These are phyloP conservation scores for Fragaria ananassa DNA, from an alignment of 306 rosid genomes.

Conservation along the genomic window DNA sequence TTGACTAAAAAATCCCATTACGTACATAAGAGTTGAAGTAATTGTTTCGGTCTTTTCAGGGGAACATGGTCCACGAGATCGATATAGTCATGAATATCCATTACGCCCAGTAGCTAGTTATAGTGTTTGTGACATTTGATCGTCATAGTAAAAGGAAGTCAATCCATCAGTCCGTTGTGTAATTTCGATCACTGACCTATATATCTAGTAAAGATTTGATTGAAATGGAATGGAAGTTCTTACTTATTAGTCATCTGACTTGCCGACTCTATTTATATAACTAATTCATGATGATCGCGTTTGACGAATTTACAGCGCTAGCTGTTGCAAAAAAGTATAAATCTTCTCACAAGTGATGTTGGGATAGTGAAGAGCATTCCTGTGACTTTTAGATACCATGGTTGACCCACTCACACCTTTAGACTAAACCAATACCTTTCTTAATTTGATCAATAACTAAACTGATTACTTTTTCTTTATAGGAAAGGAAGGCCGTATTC, in stretches of 20 bases:
- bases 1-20: background rate
- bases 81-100: background rate
- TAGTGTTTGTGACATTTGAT: background rate
- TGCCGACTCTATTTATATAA: conserved; percentile 21
- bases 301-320: conserved; percentile 14
- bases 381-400: conserved; percentile 23
- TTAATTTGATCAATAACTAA: background rate
- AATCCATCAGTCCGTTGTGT: background rate
- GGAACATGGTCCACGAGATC: background rate
- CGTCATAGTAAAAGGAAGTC: too few species aligned
- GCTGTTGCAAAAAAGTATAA: conserved; percentile 4
- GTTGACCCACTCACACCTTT: conserved; percentile 2
- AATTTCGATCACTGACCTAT: too few species aligned
- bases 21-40: too few species aligned
- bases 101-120: background rate
- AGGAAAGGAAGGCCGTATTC: too few species aligned
- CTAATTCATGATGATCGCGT: conserved; percentile 26
- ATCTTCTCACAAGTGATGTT: conserved; percentile 21
- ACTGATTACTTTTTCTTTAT: too few species aligned
- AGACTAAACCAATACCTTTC: background rate
- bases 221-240: background rate
- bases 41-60: background rate
- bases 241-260: background rate
- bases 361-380: conserved; percentile 20
- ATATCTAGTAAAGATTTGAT: background rate